A percentile compares a stretch with the other conserved stretches of the same genome.
phyloP scores from a whole-genome alignment of 2,329 filamentous ascomycete genomes.

The Xenoacremonium recifei region DNA sequence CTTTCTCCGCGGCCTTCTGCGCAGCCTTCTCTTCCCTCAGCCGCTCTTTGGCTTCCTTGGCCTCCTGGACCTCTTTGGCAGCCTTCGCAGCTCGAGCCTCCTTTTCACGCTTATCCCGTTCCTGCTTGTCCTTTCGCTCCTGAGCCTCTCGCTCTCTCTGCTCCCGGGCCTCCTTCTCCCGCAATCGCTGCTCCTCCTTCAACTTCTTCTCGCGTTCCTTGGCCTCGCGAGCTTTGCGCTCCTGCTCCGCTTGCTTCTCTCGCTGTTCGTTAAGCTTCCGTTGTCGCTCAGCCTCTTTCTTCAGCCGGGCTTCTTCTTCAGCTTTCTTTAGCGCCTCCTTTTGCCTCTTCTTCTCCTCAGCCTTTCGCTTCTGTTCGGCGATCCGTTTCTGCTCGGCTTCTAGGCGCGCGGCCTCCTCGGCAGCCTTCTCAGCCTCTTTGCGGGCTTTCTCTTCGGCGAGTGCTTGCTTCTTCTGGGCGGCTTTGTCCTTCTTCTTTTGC shows the following conservation, averaged over 20 bases:
- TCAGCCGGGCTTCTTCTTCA: conserved; percentile 81
- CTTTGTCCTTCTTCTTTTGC: conserved; percentile 93
- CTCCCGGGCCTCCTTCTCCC: conserved; percentile 75
- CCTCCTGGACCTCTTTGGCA: conserved; percentile 56
- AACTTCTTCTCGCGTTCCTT: conserved; percentile 76
- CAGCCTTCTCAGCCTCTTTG: conserved; percentile 84
- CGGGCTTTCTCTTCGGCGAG: conserved; percentile 89
- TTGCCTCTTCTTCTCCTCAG: conserved; percentile 89
- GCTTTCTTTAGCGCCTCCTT: conserved; percentile 87
- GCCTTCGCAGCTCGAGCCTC: conserved; percentile 55
- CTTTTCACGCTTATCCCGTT: conserved; percentile 61
- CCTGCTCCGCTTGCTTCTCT: conserved; percentile 79
- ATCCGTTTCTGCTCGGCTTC: conserved; percentile 74
- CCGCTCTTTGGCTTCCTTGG: conserved; percentile 52
- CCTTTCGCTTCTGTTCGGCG: conserved; percentile 77
- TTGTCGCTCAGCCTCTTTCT: conserved; percentile 82
- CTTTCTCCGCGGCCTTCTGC: conserved; percentile 38
- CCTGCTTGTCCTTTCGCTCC: conserved; percentile 59
- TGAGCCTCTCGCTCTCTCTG: conserved; percentile 68
- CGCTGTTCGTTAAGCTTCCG: conserved; percentile 79
- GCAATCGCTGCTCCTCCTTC: conserved; percentile 78
- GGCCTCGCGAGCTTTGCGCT: conserved; percentile 68
- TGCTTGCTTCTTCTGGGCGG: conserved; percentile 81
- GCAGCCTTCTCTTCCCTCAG: conserved; percentile 64
- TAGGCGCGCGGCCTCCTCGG: conserved; percentile 75